phyloP scores from a whole-genome alignment of 306 rosid species.

The Rosa lucieae region DNA sequence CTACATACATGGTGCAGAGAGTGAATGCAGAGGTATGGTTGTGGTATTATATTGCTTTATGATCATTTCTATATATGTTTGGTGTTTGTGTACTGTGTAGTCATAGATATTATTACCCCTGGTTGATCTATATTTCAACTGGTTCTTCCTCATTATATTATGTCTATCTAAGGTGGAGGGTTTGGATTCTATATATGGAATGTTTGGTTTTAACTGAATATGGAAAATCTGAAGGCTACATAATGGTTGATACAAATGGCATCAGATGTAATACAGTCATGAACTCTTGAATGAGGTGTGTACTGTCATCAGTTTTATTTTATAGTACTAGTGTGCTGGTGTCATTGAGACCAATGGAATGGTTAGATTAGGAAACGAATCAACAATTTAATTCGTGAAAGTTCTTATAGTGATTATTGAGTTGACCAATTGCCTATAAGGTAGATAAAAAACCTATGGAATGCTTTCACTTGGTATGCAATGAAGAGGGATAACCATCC shows the following conservation, averaged over 20 bases:
- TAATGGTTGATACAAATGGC: background rate
- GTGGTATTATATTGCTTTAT: background rate
- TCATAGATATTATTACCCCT: background rate
- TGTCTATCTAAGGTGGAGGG: background rate
- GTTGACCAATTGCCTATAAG: background rate
- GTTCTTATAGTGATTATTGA: constrained; percentile 1
- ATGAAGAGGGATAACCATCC: background rate
- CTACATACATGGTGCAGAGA: constrained; percentile 82
- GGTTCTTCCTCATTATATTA: background rate
- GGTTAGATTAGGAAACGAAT: constrained; percentile 1
- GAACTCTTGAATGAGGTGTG: background rate
- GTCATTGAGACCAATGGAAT: background rate
- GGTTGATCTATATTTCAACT: background rate
- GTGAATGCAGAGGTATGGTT: constrained; percentile 82
- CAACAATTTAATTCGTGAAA: background rate
- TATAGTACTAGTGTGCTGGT: background rate
- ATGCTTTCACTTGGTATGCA: background rate
- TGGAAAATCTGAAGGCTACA: background rate
- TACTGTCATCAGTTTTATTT: background rate
- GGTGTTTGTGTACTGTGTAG: constrained; percentile 13
- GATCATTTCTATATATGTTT: background rate
- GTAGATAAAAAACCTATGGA: constrained; percentile 8
- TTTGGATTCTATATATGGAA: constrained; percentile 1
- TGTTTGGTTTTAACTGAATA: background rate
- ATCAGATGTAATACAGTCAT: background rate